Evolutionary conservation across 768 basidiomycete genomes (phyloP), one percentile per base, ranked within the genome.

Genomic region (Termitomyces heimii): DNA sequence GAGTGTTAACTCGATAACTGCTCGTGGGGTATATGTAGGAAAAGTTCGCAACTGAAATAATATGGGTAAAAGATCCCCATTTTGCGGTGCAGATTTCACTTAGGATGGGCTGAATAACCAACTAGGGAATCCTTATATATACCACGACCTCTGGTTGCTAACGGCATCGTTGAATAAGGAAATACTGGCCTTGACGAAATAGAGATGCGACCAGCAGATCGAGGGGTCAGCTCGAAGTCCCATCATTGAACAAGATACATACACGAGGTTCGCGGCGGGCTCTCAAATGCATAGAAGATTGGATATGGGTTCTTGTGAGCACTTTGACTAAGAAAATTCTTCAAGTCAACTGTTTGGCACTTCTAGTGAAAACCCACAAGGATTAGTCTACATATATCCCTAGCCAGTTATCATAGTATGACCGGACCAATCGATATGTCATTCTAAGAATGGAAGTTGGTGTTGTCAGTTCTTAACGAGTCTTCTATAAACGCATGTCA

Each of bases 401-500:
- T 22, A 31, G 39, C 39, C 39, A n/a, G 39, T 3, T 29, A 20
- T 48, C n/a, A 31, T 48, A 31, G 31, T 31, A 29, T 20, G 29
- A 31, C 46, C 28, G n/a, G n/a, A 20, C 46, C 29, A 7, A 49
- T 49, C 20, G 13, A 32, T 34, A 32, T 22, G 47, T 13, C 31
- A 32, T 48, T 29, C 6, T 28, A 16, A 28, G 31, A 20, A n/a
- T 34, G 47, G 32, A 49, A 24, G 48, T 24, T 14, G 32, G 7
- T 34, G 47, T n/a, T 48, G 32, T 22, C 18, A 22, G 10, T 18
- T 16, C 16, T 18, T 46, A 48, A 2, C 29, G 20, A 29, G 14
- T 6, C 14, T 16, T 46, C 29, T 47, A 20, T 20, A 49, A 22
- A 49, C 20, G 8, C 9, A 34, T 12, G 45, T 32, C 73, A 79